Evolutionary conservation across 257 asterid genomes (phyloP), one percentile per base, ranked within the genome.

Genomic region (Penstemon newberryi): DNA sequence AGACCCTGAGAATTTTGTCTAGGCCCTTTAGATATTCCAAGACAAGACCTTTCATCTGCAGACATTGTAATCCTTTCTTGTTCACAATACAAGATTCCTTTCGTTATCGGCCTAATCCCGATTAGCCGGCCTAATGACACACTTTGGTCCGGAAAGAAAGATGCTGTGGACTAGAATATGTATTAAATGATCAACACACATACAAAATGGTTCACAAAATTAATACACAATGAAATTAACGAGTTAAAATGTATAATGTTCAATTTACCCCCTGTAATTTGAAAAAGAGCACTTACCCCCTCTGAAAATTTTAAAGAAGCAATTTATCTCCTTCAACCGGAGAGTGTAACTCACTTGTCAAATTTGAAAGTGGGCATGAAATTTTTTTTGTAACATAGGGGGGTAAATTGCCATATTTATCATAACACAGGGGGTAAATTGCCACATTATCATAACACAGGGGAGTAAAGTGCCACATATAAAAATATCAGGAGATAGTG

Each of bases 61-160:
- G 73, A 33, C 8, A 70, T 36, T 42, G 5, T 3, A 7, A 4
- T 38, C 60, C n/a, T 56, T 75, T 66, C 65, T 18, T 44, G 68
- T 60, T 71, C 52, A 5, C 54, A 61, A 36, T 67, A 74, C 58
- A 75, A 60, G 7, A 46, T 72, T 54, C 79, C 76, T 65, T 76
- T 63, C 38, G 75, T 79, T 54, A 39, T 70, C 3, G 87, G 66
- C 62, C 56, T 75, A 5, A 87, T 71, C 56, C 96, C 96, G 4
- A 89, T 85, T 7, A 89, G 79, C 66, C 85, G 75, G 4, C 96
- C 95, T 1, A 89, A 77, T 5, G 95, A 70, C 47, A 85, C 85
- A 36, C 92, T 83, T 53, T 71, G 86, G 47, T 87, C 90, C 4
- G 78, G 86, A 36, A 82, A 89, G 75, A 89, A 89, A 4, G 96